Percentiles rank a stretch among this genome's conserved stretches.
Evolutionary conservation across 2,329 filamentous ascomycete species (phyloP).

Genomic region (Pseudogymnoascus sp.): DNA sequence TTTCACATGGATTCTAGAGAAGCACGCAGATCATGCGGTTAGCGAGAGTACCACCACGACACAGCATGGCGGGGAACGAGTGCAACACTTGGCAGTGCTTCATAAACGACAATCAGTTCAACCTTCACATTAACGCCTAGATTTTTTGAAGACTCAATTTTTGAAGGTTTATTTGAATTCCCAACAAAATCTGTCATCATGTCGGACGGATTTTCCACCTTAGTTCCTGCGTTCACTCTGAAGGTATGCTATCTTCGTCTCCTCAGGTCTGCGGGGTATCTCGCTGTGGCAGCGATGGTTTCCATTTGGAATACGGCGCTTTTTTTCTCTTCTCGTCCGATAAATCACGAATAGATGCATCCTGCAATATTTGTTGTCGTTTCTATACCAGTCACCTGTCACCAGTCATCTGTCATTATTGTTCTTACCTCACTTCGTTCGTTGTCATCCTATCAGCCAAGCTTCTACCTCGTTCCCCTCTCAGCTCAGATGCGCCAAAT

Average conservation of each 20-base stretch:
- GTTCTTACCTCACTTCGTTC: background rate
- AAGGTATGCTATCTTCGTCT: slow-evolving; percentile 15
- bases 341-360: background rate
- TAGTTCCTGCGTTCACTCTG: slow-evolving; percentile 4
- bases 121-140: background rate
- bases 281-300: background rate
- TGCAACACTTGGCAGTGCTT: background rate
- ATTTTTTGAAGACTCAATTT: background rate
- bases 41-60: background rate
- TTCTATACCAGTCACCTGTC: background rate
- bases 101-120: background rate
- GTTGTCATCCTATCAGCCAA: background rate
- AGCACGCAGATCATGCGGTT: background rate
- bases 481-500: background rate
- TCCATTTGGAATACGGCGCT: background rate
- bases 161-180: background rate
- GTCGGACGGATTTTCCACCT: slow-evolving; percentile 4
- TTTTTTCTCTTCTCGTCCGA: background rate
- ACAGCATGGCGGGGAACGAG: background rate
- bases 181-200: background rate
- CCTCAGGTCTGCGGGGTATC: slow-evolving; percentile 13
- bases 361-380: background rate
- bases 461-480: background rate
- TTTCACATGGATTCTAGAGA: background rate
- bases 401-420: background rate